A percentile compares a stretch with the other conserved stretches of the same genome.
Conservation (phyloP, 257 asterid species). For the Solanum corneliomulleri region DNA sequence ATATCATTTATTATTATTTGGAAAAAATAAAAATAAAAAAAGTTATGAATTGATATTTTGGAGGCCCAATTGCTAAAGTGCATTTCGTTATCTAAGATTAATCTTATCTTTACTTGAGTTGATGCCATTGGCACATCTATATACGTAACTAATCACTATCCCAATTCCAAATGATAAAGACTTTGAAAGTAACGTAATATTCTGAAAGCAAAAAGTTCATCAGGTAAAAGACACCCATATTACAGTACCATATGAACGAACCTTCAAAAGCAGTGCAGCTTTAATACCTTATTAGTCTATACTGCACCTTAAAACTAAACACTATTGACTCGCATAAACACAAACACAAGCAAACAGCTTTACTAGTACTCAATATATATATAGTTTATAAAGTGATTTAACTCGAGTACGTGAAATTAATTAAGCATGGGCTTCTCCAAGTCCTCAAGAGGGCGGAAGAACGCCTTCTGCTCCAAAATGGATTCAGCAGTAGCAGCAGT, state of each 20-base stretch:
- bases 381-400: neutral
- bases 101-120: neutral
- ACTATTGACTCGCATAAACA: neutral
- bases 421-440: conserved; percentile 50
- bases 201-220: neutral
- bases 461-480: conserved; percentile 69
- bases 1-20: neutral
- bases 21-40: neutral
- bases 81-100: neutral
- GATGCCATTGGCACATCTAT: neutral
- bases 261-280: neutral
- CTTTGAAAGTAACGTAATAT: neutral
- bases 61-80: neutral
- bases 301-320: neutral
- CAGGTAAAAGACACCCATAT: neutral
- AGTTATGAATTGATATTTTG: neutral
- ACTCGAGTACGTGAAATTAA: neutral
- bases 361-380: neutral
- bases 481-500: conserved; percentile 20
- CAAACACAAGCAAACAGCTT: neutral
- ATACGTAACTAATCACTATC: neutral
- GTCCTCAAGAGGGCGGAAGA: conserved; percentile 81
- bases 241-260: neutral
- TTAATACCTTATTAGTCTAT: neutral
- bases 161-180: neutral